Conservation (phyloP, 1,284 basidiomycete species). For the Megacollybia platyphylla region DNA sequence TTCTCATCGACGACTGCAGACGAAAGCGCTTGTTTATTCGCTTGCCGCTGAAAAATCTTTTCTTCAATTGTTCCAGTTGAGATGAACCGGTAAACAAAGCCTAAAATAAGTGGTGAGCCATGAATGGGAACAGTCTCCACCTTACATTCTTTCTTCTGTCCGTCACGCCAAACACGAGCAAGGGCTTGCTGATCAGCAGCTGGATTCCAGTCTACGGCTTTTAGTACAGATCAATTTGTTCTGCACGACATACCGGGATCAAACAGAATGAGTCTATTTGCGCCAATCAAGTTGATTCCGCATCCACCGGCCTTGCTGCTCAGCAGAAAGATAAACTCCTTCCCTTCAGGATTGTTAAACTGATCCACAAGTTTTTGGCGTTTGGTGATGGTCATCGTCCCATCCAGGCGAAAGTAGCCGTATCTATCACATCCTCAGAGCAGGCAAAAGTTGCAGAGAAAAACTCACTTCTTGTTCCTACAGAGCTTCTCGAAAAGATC, state of each 20-base stretch:
- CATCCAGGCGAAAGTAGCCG: constrained; percentile 87
- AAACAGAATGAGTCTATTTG: constrained; percentile 91
- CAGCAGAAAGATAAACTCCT: constrained; percentile 92
- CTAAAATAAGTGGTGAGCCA: constrained; percentile 20
- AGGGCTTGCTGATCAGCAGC: constrained; percentile 97
- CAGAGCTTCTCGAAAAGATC: constrained; percentile 89
- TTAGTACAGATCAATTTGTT: constrained; percentile 1
- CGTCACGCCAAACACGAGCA: constrained; percentile 98
- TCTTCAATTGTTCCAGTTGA: constrained; percentile 98
- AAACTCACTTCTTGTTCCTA: constrained; percentile 63
- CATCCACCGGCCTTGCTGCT: constrained; percentile 97
- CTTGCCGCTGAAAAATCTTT: constrained; percentile 95
- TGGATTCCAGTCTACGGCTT: constrained; percentile 83
- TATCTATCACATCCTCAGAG: constrained; percentile 43
- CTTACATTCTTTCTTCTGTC: constrained; percentile 97
- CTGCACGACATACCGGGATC: constrained; percentile 63
- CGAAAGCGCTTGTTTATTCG: constrained; percentile 93
- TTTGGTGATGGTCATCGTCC: constrained; percentile 88
- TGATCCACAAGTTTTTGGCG: constrained; percentile 95
- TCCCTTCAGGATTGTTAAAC: constrained; percentile 93
- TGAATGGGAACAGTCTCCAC: neutral
- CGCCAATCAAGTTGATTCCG: constrained; percentile 96
- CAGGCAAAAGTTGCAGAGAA: neutral
- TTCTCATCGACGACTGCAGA: constrained; percentile 97
- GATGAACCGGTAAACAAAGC: constrained; percentile 97